These are phyloP conservation scores for Viola pubescens DNA, from an alignment of 441 rosid species.

Conservation along the genomic window DNA sequence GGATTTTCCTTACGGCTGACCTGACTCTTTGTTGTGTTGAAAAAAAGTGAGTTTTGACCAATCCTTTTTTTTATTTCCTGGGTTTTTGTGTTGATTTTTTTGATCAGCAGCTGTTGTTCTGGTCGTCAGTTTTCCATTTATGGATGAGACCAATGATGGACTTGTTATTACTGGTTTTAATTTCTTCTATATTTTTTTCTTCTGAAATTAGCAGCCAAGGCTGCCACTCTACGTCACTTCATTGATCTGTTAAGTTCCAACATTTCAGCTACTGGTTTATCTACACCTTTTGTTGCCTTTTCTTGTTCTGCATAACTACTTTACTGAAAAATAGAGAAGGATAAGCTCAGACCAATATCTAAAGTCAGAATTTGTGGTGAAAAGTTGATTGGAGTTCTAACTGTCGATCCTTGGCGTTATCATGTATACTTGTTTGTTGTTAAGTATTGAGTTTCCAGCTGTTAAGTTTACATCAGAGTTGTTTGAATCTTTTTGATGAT, in stretches of 20 bases:
- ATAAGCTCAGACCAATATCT: not conserved
- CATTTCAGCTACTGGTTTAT: constrained; percentile 5
- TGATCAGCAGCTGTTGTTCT: constrained; percentile 16
- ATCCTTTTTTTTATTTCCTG: constrained; percentile 12
- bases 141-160: constrained; percentile 2
- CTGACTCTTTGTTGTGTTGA: constrained; percentile 11
- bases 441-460: not conserved
- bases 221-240: constrained; percentile 16
- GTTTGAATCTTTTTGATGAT: not conserved
- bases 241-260: constrained; percentile 24
- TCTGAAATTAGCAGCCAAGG: constrained; percentile 12
- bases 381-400: not conserved
- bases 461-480: not conserved
- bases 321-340: not conserved
- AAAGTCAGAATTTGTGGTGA: not conserved
- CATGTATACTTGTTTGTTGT: not conserved
- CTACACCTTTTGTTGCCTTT: not conserved
- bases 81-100: constrained; percentile 17
- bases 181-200: constrained; percentile 11
- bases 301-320: not conserved
- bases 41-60: constrained; percentile 32
- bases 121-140: constrained; percentile 14
- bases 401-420: not conserved
- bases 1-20: constrained; percentile 28
- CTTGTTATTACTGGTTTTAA: constrained; percentile 6